Evolutionary conservation across 805 yeast species (phyloP), one percentile per base, ranked within the genome.

Genomic region (Clavispora carvajalis): DNA sequence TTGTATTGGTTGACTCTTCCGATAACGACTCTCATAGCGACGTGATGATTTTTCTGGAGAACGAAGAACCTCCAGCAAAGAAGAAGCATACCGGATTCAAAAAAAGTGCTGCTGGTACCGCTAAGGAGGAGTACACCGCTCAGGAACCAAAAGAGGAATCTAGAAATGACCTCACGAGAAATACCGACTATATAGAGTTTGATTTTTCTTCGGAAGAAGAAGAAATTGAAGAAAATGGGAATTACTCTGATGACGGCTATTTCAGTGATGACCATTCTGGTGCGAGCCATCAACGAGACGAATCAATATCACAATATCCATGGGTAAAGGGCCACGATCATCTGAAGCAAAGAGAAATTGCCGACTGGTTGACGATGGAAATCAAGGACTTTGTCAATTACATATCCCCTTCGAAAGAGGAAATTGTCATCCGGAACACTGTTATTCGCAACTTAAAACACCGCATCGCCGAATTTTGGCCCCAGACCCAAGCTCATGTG

Each of bases 281-380:
- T 7, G 29, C 40, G 16, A 33, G 36, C 11, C 45, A 43, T 31
- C 33, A 35, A 17, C 45, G 38, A 6, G 47, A 39, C 17, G 51
- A 48, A 9, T 24, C 62, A 3, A 60, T 62, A 22, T 53, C 67
- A 2, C 59, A 67, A 24, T 79, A 60, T 45, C 95, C 95, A 0
- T 88, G 96, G 96, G 73, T 85, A 18, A 70, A 79, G 39, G 78
- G 81, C 45, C 85, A 81, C 49, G 91, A 86, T 51, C 95, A 86
- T 55, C 77, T 87, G 1, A 76, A 68, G 39, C 89, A 84, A 57
- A 73, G 74, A 47, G 95, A 85, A 51, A 78, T 89, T 24, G 81
- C 90, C 1, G 90, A 84, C 51, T 88, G 96, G 93, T 70, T 91
- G 17, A 84, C 93, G 3, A 69, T 75, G 61, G 98, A 91, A 58